Conservation (phyloP, 2,329 filamentous ascomycete species). For the Aspergillus sp. region DNA sequence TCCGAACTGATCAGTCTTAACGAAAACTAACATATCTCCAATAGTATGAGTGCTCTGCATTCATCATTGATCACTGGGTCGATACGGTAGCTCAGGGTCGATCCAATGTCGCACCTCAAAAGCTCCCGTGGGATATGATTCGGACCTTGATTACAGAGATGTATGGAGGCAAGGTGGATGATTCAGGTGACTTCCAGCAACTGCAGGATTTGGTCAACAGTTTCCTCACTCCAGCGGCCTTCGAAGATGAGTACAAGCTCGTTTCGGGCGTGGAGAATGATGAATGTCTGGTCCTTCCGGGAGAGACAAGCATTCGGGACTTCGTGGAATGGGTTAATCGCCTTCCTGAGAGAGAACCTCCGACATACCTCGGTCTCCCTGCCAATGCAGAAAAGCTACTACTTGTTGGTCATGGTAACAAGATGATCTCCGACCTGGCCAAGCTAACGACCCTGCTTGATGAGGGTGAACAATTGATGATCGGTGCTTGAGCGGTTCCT, state of each 20-base stretch:
- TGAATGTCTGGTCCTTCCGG: slow-evolving; percentile 68
- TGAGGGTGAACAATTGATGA: slow-evolving; percentile 88
- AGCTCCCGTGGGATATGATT: slow-evolving; percentile 96
- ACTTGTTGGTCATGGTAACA: slow-evolving; percentile 80
- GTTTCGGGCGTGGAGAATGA: slow-evolving; percentile 65
- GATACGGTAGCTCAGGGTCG: slow-evolving; percentile 77
- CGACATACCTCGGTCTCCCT: slow-evolving; percentile 88
- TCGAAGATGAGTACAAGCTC: slow-evolving; percentile 87
- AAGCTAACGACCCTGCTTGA: slow-evolving; percentile 85
- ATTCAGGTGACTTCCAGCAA: slow-evolving; percentile 76
- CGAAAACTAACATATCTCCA: slow-evolving; percentile 19
- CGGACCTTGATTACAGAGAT: slow-evolving; percentile 87
- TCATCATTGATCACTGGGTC: slow-evolving; percentile 94
- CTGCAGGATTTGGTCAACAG: slow-evolving; percentile 70
- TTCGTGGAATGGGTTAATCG: slow-evolving; percentile 90
- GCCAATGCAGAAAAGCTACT: slow-evolving; percentile 96
- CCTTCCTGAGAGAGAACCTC: slow-evolving; percentile 91
- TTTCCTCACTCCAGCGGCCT: slow-evolving; percentile 82
- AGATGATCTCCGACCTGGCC: slow-evolving; percentile 78
- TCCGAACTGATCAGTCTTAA: background rate
- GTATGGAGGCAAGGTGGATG: slow-evolving; percentile 96
- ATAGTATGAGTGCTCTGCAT: slow-evolving; percentile 94
- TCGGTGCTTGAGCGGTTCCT: slow-evolving; percentile 49
- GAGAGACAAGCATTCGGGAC: slow-evolving; percentile 76
- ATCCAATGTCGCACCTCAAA: slow-evolving; percentile 88